Percentiles rank a stretch among this genome's conserved stretches.
Evolutionary conservation across 371 early-diverging fungal species (phyloP).

Genomic region (Thermomucor indicae-seudaticae): DNA sequence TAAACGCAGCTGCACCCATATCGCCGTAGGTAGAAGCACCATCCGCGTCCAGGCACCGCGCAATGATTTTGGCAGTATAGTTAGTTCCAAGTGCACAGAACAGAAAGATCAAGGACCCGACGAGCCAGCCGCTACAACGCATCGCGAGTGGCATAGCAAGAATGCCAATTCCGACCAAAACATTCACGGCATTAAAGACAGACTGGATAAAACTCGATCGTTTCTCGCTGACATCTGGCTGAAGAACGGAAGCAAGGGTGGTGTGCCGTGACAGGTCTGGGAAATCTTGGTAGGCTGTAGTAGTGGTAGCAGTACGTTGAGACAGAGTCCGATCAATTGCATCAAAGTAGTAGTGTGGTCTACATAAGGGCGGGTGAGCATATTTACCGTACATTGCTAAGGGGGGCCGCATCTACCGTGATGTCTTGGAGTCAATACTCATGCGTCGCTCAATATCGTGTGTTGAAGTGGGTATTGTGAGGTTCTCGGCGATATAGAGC

Average conservation of each 20-base stretch:
- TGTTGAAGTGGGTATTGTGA: slow-evolving; percentile 10
- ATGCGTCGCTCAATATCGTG: too few relatives aligned
- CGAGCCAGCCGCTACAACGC: slow-evolving; percentile 43
- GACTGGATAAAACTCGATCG: slow-evolving; percentile 30
- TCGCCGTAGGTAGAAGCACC: slow-evolving; percentile 51
- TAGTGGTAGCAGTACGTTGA: slow-evolving; percentile 5
- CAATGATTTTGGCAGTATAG: slow-evolving; percentile 56
- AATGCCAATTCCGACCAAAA: slow-evolving; percentile 59
- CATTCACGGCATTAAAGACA: slow-evolving; percentile 54
- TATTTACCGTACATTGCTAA: too few relatives aligned
- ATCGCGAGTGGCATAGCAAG: slow-evolving; percentile 33
- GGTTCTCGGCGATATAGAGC: slow-evolving; percentile 20
- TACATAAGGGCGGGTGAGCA: too few relatives aligned
- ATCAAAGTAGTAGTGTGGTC: too few relatives aligned
- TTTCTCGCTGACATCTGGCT: slow-evolving; percentile 1
- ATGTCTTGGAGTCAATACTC: too few relatives aligned
- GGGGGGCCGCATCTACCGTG: too few relatives aligned
- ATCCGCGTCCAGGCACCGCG: slow-evolving; percentile 19
- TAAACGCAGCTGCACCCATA: slow-evolving; percentile 65
- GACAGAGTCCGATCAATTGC: slow-evolving; percentile 6
- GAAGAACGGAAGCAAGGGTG: slow-evolving; percentile 6
- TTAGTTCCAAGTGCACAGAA: slow-evolving; percentile 46
- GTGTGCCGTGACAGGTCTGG: slow-evolving; percentile 9
- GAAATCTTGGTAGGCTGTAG: slow-evolving; percentile 14
- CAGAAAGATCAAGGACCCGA: slow-evolving; percentile 50